A percentile compares a stretch with the other conserved stretches of the same genome.
Evolutionary conservation across 768 basidiomycete species (phyloP).

Genomic region (Trametes sanguinea): DNA sequence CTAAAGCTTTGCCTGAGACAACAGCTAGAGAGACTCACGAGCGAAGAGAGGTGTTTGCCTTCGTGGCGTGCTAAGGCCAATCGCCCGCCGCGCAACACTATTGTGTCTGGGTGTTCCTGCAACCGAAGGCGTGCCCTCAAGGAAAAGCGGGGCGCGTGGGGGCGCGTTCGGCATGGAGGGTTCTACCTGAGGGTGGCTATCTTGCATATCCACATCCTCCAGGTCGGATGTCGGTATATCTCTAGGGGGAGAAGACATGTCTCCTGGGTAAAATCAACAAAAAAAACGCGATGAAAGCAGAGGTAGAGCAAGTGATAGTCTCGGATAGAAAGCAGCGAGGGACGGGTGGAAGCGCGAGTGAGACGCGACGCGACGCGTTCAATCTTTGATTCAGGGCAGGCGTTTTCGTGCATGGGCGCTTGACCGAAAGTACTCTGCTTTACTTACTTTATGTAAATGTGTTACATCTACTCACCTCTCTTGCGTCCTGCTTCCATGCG

Average conservation of each 20-base stretch:
- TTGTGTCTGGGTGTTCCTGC: constrained; percentile 30
- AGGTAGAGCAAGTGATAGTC: not conserved
- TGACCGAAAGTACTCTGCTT: not conserved
- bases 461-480: too few relatives aligned
- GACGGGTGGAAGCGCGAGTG: not conserved
- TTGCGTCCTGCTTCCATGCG: constrained; percentile 1
- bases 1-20: too few relatives aligned
- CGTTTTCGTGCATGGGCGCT: constrained; percentile 17
- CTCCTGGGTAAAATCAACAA: not conserved
- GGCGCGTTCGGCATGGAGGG: constrained; percentile 33
- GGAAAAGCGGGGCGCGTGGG: constrained; percentile 33
- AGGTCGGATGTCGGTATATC: constrained; percentile 34
- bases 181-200: constrained; percentile 15
- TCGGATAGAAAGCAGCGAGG: not conserved
- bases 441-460: too few relatives aligned
- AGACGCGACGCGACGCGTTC: constrained; percentile 24
- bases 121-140: constrained; percentile 33
- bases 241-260: constrained; percentile 31
- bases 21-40: constrained; percentile 18
- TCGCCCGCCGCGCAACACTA: constrained; percentile 31
- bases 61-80: constrained; percentile 32
- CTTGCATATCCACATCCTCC: constrained; percentile 34
- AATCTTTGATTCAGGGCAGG: constrained; percentile 21
- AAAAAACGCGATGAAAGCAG: not conserved
- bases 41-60: constrained; percentile 31